Conservation (phyloP, 495 filamentous ascomycete genomes). For the Hypoxylon fuscum region DNA sequence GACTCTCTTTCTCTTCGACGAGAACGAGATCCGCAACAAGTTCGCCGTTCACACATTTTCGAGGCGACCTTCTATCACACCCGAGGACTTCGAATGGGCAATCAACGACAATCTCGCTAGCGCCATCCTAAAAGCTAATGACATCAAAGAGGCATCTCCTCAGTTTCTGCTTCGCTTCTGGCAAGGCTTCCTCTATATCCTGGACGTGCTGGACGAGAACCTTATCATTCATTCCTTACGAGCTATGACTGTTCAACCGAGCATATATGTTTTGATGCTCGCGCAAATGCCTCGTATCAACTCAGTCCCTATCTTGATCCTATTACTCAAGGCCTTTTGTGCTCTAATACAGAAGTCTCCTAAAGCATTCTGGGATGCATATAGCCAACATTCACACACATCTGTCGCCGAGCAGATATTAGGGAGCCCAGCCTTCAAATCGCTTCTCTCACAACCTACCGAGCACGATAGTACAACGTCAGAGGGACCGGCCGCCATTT, state of each 20-base stretch:
- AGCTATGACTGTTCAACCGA: slow-evolving; percentile 73
- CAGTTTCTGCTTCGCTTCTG: slow-evolving; percentile 70
- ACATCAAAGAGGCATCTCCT: slow-evolving; percentile 54
- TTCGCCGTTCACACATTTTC: slow-evolving; percentile 78
- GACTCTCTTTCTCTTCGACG: slow-evolving; percentile 80
- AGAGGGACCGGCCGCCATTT: slow-evolving; percentile 62
- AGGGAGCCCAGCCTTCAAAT: slow-evolving; percentile 71
- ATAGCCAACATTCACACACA: slow-evolving; percentile 78
- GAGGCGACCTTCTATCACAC: slow-evolving; percentile 65
- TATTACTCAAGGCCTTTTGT: slow-evolving; percentile 71
- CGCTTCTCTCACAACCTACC: slow-evolving; percentile 65
- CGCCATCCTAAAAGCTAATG: slow-evolving; percentile 55
- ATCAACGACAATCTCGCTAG: slow-evolving; percentile 70
- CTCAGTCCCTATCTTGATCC: slow-evolving; percentile 63
- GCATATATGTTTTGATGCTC: slow-evolving; percentile 77
- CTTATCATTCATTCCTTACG: slow-evolving; percentile 80
- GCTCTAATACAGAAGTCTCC: slow-evolving; percentile 75
- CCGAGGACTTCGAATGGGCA: slow-evolving; percentile 83
- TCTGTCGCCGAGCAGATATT: slow-evolving; percentile 80
- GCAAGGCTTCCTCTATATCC: slow-evolving; percentile 75
- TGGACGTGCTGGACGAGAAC: slow-evolving; percentile 73
- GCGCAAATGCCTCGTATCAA: slow-evolving; percentile 72
- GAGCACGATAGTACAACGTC: slow-evolving; percentile 62
- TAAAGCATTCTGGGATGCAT: slow-evolving; percentile 84
- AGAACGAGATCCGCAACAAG: slow-evolving; percentile 61